Conservation (phyloP, 306 rosid species). For the Ochetophila trinervis region DNA sequence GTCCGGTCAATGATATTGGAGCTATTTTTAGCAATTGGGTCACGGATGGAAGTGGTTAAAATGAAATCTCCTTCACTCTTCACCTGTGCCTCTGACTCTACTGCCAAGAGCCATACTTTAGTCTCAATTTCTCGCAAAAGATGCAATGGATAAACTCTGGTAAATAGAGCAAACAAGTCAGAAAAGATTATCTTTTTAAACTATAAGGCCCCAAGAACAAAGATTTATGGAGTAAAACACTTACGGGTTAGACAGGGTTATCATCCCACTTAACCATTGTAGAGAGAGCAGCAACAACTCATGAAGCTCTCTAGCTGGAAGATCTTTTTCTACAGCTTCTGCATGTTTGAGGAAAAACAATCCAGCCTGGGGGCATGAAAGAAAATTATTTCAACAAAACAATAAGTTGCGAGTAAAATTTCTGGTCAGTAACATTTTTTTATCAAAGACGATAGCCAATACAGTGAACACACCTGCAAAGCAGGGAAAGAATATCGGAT, state of each 20-base stretch:
- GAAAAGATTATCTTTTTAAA: conserved; percentile 25
- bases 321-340: conserved; percentile 94
- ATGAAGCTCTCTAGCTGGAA: conserved; percentile 95
- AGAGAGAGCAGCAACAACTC: conserved; percentile 82
- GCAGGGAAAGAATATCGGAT: conserved; percentile 91
- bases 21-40: conserved; percentile 48
- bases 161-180: conserved; percentile 33
- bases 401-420: conserved; percentile 13
- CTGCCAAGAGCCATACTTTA: conserved; percentile 94
- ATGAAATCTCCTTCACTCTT: conserved; percentile 83
- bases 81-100: conserved; percentile 83
- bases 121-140: conserved; percentile 97
- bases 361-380: conserved; percentile 73
- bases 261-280: conserved; percentile 98
- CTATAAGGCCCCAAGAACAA: conserved; percentile 19
- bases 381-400: conserved; percentile 23
- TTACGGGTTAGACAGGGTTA: conserved; percentile 75
- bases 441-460: conserved; percentile 22
- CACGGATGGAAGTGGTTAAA: conserved; percentile 52
- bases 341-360: conserved; percentile 94
- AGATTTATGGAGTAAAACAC: conserved; percentile 29
- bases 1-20: conserved; percentile 85
- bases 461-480: conserved; percentile 59
- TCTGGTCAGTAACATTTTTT: conserved; percentile 6
- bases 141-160: conserved; percentile 80